Percentiles rank a stretch among this genome's conserved stretches.
These are phyloP conservation scores for Rhizopogon salebrosus DNA, from an alignment of 768 basidiomycete genomes.

Conservation along the genomic window DNA sequence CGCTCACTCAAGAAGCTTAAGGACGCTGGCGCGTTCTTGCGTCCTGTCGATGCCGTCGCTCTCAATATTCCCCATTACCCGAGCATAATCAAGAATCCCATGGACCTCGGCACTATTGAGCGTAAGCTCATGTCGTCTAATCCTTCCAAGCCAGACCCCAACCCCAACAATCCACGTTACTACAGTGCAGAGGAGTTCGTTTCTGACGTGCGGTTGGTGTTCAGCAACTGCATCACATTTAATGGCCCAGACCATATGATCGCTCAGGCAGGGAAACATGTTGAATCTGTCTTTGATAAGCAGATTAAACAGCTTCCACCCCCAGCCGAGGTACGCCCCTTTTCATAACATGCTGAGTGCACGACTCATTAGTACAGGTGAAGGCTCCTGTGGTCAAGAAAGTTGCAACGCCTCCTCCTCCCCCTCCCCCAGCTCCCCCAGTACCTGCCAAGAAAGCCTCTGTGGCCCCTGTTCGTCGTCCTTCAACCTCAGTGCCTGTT, in stretches of 20 bases:
- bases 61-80: constrained; percentile 86
- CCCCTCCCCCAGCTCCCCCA: constrained; percentile 32
- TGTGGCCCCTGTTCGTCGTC: constrained; percentile 51
- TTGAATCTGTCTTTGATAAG: constrained; percentile 86
- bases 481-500: constrained; percentile 77
- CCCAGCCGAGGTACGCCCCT: constrained; percentile 61
- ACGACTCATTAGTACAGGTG: constrained; percentile 22
- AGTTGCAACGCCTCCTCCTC: constrained; percentile 30
- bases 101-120: constrained; percentile 93
- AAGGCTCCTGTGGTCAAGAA: constrained; percentile 45
- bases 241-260: constrained; percentile 90
- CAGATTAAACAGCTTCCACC: constrained; percentile 79
- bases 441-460: constrained; percentile 28
- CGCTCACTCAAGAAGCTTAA: constrained; percentile 83
- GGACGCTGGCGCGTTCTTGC: constrained; percentile 75
- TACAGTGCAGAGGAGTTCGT: constrained; percentile 73
- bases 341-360: constrained; percentile 10
- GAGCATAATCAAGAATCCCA: constrained; percentile 81
- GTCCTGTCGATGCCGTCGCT: constrained; percentile 84
- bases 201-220: constrained; percentile 80
- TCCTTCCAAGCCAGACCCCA: constrained; percentile 68
- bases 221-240: constrained; percentile 84
- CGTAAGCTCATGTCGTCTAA: constrained; percentile 80
- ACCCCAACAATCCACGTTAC: constrained; percentile 73
- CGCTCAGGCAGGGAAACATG: constrained; percentile 69